These are phyloP conservation scores for Lachnellula willkommii DNA, from an alignment of 2,329 filamentous ascomycete species.

Conservation along the genomic window DNA sequence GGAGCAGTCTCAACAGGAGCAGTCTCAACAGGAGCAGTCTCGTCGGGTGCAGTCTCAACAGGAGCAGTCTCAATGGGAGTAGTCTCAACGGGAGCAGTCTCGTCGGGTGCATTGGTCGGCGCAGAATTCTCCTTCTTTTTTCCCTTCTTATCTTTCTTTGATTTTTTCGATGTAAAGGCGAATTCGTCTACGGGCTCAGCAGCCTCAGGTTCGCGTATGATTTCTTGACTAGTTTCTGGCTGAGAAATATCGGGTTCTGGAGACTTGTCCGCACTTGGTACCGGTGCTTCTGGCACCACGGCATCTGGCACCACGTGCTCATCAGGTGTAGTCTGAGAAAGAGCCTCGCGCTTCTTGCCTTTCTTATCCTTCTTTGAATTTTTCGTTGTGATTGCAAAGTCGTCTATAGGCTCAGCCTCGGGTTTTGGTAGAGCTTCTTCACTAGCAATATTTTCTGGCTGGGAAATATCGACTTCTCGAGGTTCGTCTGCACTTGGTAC, in stretches of 20 bases:
- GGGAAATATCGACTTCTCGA: not conserved
- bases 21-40: not conserved
- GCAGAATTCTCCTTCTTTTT: not conserved
- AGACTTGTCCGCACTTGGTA: not conserved
- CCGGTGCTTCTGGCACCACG: not conserved
- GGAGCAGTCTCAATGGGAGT: too few species aligned
- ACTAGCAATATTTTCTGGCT: not conserved
- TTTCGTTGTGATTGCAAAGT: not conserved
- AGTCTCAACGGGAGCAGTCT: not conserved
- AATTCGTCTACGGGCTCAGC: conserved; percentile 2
- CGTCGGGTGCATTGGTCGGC: not conserved
- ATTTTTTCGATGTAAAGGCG: conserved; percentile 4
- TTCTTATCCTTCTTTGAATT: conserved; percentile 23
- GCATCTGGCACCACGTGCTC: not conserved
- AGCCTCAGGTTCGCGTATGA: not conserved
- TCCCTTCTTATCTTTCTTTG: conserved; percentile 6
- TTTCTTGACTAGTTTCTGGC: not conserved
- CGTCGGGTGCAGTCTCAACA: too few species aligned
- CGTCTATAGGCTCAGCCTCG: not conserved
- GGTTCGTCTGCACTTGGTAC: not conserved
- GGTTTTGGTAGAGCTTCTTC: not conserved
- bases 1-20: not conserved
- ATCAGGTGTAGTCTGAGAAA: too few species aligned
- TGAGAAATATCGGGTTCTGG: not conserved
- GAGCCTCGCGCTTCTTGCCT: conserved; percentile 33